Base-by-base conservation (phyloP, 768 basidiomycete species). In the Infundibulicybe gibba region DNA sequence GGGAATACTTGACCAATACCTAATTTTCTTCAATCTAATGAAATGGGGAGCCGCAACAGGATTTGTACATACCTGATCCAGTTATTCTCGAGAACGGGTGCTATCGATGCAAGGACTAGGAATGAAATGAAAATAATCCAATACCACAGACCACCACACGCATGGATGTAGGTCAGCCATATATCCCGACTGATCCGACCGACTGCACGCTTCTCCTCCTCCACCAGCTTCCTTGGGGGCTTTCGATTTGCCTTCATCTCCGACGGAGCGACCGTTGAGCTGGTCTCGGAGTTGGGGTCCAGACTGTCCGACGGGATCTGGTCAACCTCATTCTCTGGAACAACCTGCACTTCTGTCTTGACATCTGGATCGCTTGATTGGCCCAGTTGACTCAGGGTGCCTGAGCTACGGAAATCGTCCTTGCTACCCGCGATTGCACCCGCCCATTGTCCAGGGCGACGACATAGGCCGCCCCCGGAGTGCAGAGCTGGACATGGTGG, bases 401-500 rank as follows among this genome's bases (percentile, higher is more conserved):
- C 77, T 3, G 89, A 90, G n/a, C 58, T 61, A 39, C 79, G 68
- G 69, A 94, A 94, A 2, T 65, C 72, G 5, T 83, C 76, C 31
- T 71, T 66, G 50, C 72, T 72, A 30, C 94, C 94, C 48, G 82
- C 73, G 64, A 95, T 40, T 77, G 68, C 12, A 94, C 76, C n/a
- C 80, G 79, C 25, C 90, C 90, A 56, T 88, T 84, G 55, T 92
- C 89, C 21, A 93, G 72, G 12, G 87, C 83, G 33, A 95, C 87
- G 53, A 97, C 75, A 62, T 91, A 94, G 19, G 67, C 70, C 2
- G 94, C 91, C 25, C 80, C 86, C 1, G 89, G 81, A 2, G 82
- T 76, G 57, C 90, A 93, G 3, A 98, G 75, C 58, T 93, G 88
- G 31, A 97, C 88, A 58, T 95, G 93, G 58, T 99, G 95, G 2